phyloP scores from a whole-genome alignment of 495 filamentous ascomycete genomes.

The Talaromyces trachyspermus region DNA sequence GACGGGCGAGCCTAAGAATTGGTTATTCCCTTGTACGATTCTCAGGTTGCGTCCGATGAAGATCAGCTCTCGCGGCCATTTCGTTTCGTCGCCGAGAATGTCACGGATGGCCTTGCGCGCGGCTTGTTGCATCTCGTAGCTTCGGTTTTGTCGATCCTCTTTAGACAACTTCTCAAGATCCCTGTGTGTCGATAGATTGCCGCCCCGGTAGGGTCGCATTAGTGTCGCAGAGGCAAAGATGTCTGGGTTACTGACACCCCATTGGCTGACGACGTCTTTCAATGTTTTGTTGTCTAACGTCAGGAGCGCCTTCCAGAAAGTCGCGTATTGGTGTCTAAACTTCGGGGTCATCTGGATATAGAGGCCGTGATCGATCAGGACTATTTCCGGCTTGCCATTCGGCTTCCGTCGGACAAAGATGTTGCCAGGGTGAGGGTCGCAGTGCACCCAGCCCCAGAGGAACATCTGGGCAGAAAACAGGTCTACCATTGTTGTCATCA shows the following conservation, averaged over 20 bases:
- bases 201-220: conserved; percentile 83
- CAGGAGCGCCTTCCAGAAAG: conserved; percentile 89
- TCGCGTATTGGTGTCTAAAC: conserved; percentile 82
- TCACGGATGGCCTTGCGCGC: conserved; percentile 79
- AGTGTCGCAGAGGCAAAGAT: conserved; percentile 87
- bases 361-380: conserved; percentile 93
- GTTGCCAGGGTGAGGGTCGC: conserved; percentile 94
- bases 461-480: conserved; percentile 96
- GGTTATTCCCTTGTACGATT: conserved; percentile 80
- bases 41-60: conserved; percentile 94
- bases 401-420: conserved; percentile 88
- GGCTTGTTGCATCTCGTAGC: conserved; percentile 78
- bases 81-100: conserved; percentile 79
- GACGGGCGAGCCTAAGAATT: conserved; percentile 84
- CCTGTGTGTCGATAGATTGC: conserved; percentile 57
- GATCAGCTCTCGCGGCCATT: conserved; percentile 88
- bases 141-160: conserved; percentile 43
- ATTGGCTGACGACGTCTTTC: conserved; percentile 56
- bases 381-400: conserved; percentile 74
- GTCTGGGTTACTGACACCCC: conserved; percentile 85
- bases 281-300: conserved; percentile 88
- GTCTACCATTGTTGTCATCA: conserved; percentile 95
- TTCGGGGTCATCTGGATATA: conserved; percentile 83
- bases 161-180: conserved; percentile 55
- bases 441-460: conserved; percentile 88